Evolutionary conservation across 2,329 filamentous ascomycete genomes (phyloP).

Genomic region (Aureobasidium sp.): DNA sequence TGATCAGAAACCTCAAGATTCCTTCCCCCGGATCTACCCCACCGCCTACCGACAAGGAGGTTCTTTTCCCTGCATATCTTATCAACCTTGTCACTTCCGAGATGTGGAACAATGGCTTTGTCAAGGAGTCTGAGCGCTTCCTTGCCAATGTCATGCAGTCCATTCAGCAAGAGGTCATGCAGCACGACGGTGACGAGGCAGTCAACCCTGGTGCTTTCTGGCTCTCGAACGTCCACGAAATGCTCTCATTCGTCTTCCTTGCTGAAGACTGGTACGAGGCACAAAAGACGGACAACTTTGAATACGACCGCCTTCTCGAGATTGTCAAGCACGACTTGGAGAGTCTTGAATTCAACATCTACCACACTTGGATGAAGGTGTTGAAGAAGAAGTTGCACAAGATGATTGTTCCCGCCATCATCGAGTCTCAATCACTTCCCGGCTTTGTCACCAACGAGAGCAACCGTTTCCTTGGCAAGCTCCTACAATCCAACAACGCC

Average conservation of each 20-base stretch:
- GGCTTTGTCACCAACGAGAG: slow-evolving; percentile 98
- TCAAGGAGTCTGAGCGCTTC: slow-evolving; percentile 98
- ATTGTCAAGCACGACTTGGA: slow-evolving; percentile 99
- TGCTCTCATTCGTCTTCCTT: slow-evolving; percentile 98
- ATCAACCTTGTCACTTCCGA: slow-evolving; percentile 98
- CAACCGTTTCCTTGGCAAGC: slow-evolving; percentile 95
- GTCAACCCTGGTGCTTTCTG: slow-evolving; percentile 97
- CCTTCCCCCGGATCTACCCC: slow-evolving; percentile 78
- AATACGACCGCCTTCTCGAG: slow-evolving; percentile 93
- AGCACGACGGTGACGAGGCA: slow-evolving; percentile 92
- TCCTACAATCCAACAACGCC: slow-evolving; percentile 78
- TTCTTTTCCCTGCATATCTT: slow-evolving; percentile 95
- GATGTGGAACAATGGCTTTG: slow-evolving; percentile 99
- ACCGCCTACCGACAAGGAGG: slow-evolving; percentile 93
- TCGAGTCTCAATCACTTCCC: slow-evolving; percentile 94
- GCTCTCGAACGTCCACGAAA: slow-evolving; percentile 98
- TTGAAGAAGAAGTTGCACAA: slow-evolving; percentile 98
- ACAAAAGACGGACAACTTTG: slow-evolving; percentile 98
- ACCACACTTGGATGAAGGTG: slow-evolving; percentile 99
- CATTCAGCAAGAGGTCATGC: slow-evolving; percentile 98
- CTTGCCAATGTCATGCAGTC: slow-evolving; percentile 99
- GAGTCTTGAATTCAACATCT: slow-evolving; percentile 98
- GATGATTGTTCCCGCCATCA: slow-evolving; percentile 99
- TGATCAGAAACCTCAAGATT: slow-evolving; percentile 95
- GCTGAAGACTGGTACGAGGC: slow-evolving; percentile 99